A percentile compares a stretch with the other conserved stretches of the same genome.
phyloP scores from a whole-genome alignment of 805 yeast species.

The Hagleromyces aurorensis region DNA sequence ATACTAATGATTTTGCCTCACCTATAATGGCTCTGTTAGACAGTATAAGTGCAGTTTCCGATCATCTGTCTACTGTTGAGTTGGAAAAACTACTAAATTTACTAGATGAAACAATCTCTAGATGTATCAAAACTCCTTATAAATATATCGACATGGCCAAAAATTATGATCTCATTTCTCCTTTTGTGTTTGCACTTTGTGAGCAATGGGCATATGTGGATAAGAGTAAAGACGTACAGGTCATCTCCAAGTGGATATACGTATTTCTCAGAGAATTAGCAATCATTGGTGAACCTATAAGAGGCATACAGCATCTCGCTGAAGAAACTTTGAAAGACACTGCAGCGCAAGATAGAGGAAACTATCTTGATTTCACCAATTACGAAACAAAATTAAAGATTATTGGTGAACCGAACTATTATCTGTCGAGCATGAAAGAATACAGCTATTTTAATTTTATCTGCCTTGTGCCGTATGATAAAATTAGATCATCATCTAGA shows the following conservation, averaged over 20 bases:
- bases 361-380: slow-evolving; percentile 17
- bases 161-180: slow-evolving; percentile 37
- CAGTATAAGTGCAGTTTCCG: slow-evolving; percentile 33
- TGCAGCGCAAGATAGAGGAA: slow-evolving; percentile 5
- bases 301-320: slow-evolving; percentile 11
- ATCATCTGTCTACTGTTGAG: slow-evolving; percentile 9
- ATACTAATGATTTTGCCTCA: slow-evolving; percentile 39
- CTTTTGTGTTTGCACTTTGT: slow-evolving; percentile 45
- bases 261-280: slow-evolving; percentile 40
- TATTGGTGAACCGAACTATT: slow-evolving; percentile 10
- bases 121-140: slow-evolving; percentile 70
- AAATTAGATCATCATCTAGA: slow-evolving; percentile 26
- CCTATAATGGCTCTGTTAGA: slow-evolving; percentile 50
- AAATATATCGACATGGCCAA: slow-evolving; percentile 64
- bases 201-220: slow-evolving; percentile 65
- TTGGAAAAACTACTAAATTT: slow-evolving; percentile 45
- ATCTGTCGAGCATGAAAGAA: slow-evolving; percentile 13
- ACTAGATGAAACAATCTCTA: slow-evolving; percentile 67
- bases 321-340: slow-evolving; percentile 6
- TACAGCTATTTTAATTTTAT: slow-evolving; percentile 33
- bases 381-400: slow-evolving; percentile 11
- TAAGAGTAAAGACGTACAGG: slow-evolving; percentile 15
- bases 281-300: slow-evolving; percentile 53
- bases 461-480: slow-evolving; percentile 25
- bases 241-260: slow-evolving; percentile 42